phyloP scores from a whole-genome alignment of 768 basidiomycete genomes.

The Boletellus emodensis region DNA sequence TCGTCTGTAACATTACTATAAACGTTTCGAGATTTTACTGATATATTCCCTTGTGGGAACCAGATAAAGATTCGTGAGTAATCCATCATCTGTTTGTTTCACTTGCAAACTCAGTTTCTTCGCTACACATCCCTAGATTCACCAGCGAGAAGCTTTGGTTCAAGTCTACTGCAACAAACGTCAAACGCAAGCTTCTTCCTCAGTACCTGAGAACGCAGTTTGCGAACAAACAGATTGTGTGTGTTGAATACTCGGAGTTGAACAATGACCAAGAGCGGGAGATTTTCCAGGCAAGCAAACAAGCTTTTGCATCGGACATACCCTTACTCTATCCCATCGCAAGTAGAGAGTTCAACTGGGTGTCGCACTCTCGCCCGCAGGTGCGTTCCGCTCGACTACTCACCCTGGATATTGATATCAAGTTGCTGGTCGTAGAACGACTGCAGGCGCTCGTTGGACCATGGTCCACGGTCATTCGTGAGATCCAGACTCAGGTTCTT shows the following conservation, averaged over 20 bases:
- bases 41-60: background rate
- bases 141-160: conserved; percentile 39
- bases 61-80: conserved; percentile 42
- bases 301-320: background rate
- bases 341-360: conserved; percentile 49
- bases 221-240: conserved; percentile 49
- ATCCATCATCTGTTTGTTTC: background rate
- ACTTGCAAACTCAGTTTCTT: background rate
- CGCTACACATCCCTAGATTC: conserved; percentile 12
- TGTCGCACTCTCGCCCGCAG: conserved; percentile 46
- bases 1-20: conserved; percentile 30
- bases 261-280: conserved; percentile 56
- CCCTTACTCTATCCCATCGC: background rate
- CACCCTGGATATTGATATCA: background rate
- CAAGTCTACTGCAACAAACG: conserved; percentile 18
- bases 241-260: conserved; percentile 54
- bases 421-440: conserved; percentile 36
- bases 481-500: conserved; percentile 35
- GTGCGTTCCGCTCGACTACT: conserved; percentile 23
- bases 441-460: conserved; percentile 48
- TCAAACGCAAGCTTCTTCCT: conserved; percentile 32
- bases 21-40: conserved; percentile 3
- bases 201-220: conserved; percentile 35
- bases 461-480: conserved; percentile 40
- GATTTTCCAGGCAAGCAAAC: conserved; percentile 50